Evolutionary conservation across 352 stramenopile species (phyloP).

Genomic region (Lagenidium giganteum): DNA sequence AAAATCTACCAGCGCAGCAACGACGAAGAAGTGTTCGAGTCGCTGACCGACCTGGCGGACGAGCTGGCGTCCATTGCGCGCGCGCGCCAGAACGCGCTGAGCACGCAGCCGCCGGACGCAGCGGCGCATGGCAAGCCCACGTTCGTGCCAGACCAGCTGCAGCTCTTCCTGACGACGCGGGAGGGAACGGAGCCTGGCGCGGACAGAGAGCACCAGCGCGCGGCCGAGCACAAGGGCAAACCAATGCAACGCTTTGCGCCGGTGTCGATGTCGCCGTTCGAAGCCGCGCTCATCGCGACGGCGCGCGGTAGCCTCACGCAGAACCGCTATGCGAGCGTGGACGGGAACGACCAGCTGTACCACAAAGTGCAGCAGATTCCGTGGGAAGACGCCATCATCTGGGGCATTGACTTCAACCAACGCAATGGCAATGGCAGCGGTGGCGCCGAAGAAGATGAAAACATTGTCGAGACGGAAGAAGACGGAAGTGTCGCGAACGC

Average conservation of each 20-base stretch:
- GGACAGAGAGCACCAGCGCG: slow-evolving; percentile 22
- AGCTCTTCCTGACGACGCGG: slow-evolving; percentile 42
- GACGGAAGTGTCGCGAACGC: too few relatives aligned
- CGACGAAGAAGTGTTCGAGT: slow-evolving; percentile 27
- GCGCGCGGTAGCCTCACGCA: slow-evolving; percentile 10
- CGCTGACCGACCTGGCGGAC: slow-evolving; percentile 27
- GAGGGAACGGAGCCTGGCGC: slow-evolving; percentile 29
- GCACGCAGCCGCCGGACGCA: too few relatives aligned
- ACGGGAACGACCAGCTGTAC: slow-evolving; percentile 41
- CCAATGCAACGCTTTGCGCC: slow-evolving; percentile 46
- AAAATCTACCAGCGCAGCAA: slow-evolving; percentile 41
- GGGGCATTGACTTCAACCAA: slow-evolving; percentile 47
- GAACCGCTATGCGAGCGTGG: too few relatives aligned
- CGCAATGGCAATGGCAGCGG: slow-evolving; percentile 9
- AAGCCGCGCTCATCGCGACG: slow-evolving; percentile 16
- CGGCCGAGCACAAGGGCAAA: slow-evolving; percentile 40
- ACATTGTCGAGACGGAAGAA: slow-evolving; percentile 34
- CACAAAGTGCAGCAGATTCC: slow-evolving; percentile 62
- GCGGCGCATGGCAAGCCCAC: background rate
- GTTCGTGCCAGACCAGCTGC: slow-evolving; percentile 42
- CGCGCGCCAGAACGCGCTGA: slow-evolving; percentile 20
- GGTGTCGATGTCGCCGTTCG: slow-evolving; percentile 39
- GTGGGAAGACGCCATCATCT: slow-evolving; percentile 69
- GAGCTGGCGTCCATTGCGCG: slow-evolving; percentile 27
- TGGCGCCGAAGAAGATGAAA: slow-evolving; percentile 12